Conservation (phyloP, 2,329 filamentous ascomycete species). For the Fusarium luffae region DNA sequence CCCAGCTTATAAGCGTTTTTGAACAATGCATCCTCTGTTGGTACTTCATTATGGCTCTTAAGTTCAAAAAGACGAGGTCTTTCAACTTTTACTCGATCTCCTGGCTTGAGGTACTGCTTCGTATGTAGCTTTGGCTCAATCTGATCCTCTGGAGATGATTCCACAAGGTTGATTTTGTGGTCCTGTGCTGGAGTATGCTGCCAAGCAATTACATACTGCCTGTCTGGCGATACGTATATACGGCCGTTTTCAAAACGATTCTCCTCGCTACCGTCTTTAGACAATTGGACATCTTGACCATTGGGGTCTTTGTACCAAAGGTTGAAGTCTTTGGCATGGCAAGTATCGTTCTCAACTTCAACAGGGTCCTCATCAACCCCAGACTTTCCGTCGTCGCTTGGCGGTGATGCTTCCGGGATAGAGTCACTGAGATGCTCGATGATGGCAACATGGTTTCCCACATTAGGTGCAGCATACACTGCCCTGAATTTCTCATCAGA, state of each 20-base stretch:
- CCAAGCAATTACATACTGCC: constrained; percentile 34
- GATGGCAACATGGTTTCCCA: constrained; percentile 21
- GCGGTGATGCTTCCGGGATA: neutral
- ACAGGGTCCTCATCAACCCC: neutral
- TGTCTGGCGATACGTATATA: constrained; percentile 32
- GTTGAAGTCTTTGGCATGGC: constrained; percentile 20
- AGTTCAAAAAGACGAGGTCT: constrained; percentile 45
- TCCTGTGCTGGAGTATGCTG: constrained; percentile 40
- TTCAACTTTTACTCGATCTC: constrained; percentile 40
- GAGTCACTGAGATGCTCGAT: constrained; percentile 20
- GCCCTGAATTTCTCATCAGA: constrained; percentile 11
- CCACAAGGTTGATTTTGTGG: constrained; percentile 33
- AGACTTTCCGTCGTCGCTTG: neutral
- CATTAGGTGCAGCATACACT: constrained; percentile 30
- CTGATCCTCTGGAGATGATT: constrained; percentile 45
- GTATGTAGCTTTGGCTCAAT: constrained; percentile 42
- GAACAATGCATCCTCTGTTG: constrained; percentile 40
- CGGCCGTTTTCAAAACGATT: constrained; percentile 34
- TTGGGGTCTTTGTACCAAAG: constrained; percentile 15
- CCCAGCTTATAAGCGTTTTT: constrained; percentile 37
- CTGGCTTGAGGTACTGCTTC: constrained; percentile 43
- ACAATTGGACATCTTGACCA: constrained; percentile 25
- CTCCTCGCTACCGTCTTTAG: constrained; percentile 29
- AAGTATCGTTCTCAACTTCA: neutral
- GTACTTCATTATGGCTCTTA: constrained; percentile 27